Conservation (phyloP, 176 grass and related monocot species). For the Otatea glauca region DNA sequence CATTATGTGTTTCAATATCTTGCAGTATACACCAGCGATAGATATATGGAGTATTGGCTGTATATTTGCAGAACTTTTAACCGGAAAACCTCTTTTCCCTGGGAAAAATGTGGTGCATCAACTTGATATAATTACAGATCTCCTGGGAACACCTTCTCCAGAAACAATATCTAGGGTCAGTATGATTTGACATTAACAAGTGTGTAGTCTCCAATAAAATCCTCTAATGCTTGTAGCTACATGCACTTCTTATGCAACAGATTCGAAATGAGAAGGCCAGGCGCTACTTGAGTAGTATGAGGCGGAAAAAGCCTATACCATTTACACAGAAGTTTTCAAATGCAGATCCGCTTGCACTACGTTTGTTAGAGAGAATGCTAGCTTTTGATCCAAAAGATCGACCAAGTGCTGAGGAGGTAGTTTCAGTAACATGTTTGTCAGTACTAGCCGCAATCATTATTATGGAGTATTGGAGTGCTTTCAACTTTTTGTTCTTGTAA, state of each 20-base stretch:
- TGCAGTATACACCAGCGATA: slow-evolving; percentile 96
- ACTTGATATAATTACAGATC: slow-evolving; percentile 92
- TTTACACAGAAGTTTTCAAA: slow-evolving; percentile 84
- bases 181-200: slow-evolving; percentile 33
- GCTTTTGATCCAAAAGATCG: slow-evolving; percentile 97
- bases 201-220: not conserved
- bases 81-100: slow-evolving; percentile 92
- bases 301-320: slow-evolving; percentile 71
- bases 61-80: slow-evolving; percentile 92
- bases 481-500: slow-evolving; percentile 31
- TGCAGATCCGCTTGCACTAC: slow-evolving; percentile 73
- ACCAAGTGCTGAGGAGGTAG: slow-evolving; percentile 89
- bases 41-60: slow-evolving; percentile 99
- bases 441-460: not conserved
- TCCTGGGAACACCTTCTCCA: slow-evolving; percentile 83
- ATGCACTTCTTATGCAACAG: slow-evolving; percentile 45
- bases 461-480: not conserved
- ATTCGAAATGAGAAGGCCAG: slow-evolving; percentile 96
- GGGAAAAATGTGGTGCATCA: slow-evolving; percentile 98
- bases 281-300: slow-evolving; percentile 90
- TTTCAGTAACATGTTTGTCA: slow-evolving; percentile 5
- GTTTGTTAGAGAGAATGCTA: slow-evolving; percentile 81
- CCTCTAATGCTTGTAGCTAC: slow-evolving; percentile 21
- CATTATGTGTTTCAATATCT: slow-evolving; percentile 20
- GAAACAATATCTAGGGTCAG: slow-evolving; percentile 86